A percentile compares a stretch with the other conserved stretches of the same genome.
Conservation (phyloP, 2,329 filamentous ascomycete genomes). For the Fonsecaea multimorphosa region DNA sequence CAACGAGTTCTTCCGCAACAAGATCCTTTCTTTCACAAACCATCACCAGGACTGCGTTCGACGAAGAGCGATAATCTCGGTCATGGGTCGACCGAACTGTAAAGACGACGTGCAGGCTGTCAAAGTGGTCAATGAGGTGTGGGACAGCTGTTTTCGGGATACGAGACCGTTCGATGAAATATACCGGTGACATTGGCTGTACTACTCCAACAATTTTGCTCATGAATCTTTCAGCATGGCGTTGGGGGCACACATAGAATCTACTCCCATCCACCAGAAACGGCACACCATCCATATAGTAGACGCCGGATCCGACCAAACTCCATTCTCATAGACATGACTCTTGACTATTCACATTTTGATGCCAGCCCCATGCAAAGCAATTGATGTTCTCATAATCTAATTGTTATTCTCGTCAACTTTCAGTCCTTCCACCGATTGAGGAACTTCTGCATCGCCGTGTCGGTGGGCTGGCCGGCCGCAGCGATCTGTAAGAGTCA, state of each 20-base stretch:
- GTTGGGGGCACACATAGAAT: constrained; percentile 29
- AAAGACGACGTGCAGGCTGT: constrained; percentile 85
- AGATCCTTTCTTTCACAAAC: constrained; percentile 86
- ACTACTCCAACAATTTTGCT: background rate
- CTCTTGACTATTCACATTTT: constrained; percentile 1
- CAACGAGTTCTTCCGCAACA: constrained; percentile 81
- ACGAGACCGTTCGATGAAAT: constrained; percentile 97
- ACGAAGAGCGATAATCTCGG: constrained; percentile 76
- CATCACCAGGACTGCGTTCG: constrained; percentile 95
- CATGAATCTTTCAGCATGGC: constrained; percentile 31
- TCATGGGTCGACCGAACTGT: constrained; percentile 77
- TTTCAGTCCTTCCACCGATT: constrained; percentile 65
- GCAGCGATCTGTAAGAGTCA: constrained; percentile 57
- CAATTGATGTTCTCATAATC: constrained; percentile 11
- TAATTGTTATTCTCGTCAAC: background rate
- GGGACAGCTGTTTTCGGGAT: constrained; percentile 95
- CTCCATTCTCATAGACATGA: constrained; percentile 28
- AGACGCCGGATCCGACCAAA: constrained; percentile 14
- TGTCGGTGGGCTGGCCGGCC: constrained; percentile 54
- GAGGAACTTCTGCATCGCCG: constrained; percentile 64
- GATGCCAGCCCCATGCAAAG: constrained; percentile 19
- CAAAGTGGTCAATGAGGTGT: constrained; percentile 94
- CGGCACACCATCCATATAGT: constrained; percentile 8
- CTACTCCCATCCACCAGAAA: background rate
- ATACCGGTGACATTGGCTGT: constrained; percentile 65